Base-by-base conservation (phyloP, 2,329 filamentous ascomycete species). In the Lachnellula willkommii region DNA sequence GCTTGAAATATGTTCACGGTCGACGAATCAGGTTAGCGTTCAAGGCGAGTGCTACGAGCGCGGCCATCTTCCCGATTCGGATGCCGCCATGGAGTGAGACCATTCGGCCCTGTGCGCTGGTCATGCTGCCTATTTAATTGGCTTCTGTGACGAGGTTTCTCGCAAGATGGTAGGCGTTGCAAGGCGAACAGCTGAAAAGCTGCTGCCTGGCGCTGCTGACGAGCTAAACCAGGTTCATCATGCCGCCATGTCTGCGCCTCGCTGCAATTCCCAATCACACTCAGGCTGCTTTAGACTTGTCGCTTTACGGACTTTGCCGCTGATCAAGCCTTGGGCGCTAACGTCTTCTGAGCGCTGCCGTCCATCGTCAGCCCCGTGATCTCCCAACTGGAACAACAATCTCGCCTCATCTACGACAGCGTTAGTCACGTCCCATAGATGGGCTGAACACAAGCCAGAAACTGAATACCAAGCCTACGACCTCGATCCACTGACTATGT, bases 251-350 rank as follows among this genome's bases (percentile, higher is more conserved):
- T 24, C 32, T 20, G 20, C 48, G 48, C 48, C 48, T 40, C 20
- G 35, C 48, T 40, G 48, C 48, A 17, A 22, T 12, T 40, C 32
- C 17, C 20, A 26, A 37, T 39, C 48, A 24, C n/a, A 22, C 32
- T 14, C n/a, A 14, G 28, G 48, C 48, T 24, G 48, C 35, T 50
- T 39, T 50, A 50, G 20, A 22, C 35, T 50, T 39, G 48, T 50
- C 48, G 47, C 37, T 40, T 50, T 50, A 11, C 35, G 48, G 48
- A 24, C 48, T 40, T 17, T 50, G 48, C 48, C 48, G 48, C 48
- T 24, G n/a, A 37, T 20, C 20, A 8, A 35, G 48, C 48, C 48
- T 40, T 20, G 15, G 4, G 15, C 35, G 17, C 48, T 50, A 50
- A 40, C 48, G 28, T 20, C 32, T 39, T 50, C 14, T 15, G 8